Conservation (phyloP, 2,329 filamentous ascomycete species). For the Lachnellula occidentalis region DNA sequence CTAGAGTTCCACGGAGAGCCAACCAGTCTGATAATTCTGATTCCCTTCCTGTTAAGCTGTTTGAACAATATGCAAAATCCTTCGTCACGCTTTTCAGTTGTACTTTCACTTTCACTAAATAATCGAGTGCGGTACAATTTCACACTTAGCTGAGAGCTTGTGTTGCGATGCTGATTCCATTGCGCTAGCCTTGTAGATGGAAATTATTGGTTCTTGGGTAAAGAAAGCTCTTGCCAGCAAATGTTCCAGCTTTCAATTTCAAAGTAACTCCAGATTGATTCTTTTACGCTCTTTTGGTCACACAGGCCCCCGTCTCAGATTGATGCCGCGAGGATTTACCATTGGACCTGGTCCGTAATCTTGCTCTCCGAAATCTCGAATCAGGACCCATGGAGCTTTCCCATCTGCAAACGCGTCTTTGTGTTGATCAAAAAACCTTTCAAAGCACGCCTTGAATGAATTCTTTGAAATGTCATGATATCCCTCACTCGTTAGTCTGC, state of each 20-base stretch:
- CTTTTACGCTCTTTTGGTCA: background rate
- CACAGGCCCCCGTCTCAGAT: background rate
- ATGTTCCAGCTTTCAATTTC: background rate
- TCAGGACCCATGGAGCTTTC: background rate
- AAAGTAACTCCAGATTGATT: background rate
- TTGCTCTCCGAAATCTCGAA: background rate
- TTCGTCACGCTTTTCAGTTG: no score
- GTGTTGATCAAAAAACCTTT: background rate
- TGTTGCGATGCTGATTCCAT: background rate
- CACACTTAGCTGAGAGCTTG: no score
- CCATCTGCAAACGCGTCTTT: background rate
- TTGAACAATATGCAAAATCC: no score
- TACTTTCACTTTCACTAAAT: no score
- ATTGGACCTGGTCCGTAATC: background rate
- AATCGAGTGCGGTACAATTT: no score
- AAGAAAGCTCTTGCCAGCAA: background rate
- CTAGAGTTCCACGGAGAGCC: no score
- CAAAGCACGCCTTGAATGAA: background rate
- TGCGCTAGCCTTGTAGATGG: background rate
- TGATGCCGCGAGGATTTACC: background rate
- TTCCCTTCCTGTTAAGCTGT: no score
- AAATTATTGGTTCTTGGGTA: background rate
- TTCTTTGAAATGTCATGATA: background rate
- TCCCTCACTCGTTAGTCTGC: background rate
- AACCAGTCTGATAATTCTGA: no score